Evolutionary conservation across 495 filamentous ascomycete genomes (phyloP).

Genomic region (Tuber brumale): DNA sequence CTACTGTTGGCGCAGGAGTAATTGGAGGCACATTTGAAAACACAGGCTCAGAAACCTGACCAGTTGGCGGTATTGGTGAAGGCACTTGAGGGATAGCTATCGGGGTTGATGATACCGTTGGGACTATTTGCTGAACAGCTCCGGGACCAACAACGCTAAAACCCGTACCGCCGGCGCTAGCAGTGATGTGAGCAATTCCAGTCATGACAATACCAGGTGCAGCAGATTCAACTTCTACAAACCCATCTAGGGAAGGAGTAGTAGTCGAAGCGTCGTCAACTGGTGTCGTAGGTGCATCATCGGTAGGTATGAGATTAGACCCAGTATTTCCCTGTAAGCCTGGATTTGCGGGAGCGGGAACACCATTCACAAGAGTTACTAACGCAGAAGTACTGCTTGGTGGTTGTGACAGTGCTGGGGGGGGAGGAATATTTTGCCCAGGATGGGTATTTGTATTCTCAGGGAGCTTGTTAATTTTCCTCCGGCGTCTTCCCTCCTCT

Average conservation of each 20-base stretch:
- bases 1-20: conserved; percentile 8
- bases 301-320: conserved; percentile 1
- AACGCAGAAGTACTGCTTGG: conserved; percentile 9
- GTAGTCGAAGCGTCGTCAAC: conserved; percentile 6
- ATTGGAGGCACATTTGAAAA: conserved; percentile 13
- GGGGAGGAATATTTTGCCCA: background rate
- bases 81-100: conserved; percentile 2
- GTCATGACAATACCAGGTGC: conserved; percentile 16
- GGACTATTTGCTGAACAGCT: conserved; percentile 26
- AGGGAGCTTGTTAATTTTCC: conserved; percentile 15
- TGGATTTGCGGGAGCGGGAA: conserved; percentile 18
- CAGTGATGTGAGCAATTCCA: conserved; percentile 17
- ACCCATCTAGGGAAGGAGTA: background rate
- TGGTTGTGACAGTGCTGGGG: background rate
- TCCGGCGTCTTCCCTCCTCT: conserved; percentile 22
- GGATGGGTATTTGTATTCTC: conserved; percentile 7
- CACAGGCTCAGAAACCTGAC: conserved; percentile 8
- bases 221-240: conserved; percentile 29
- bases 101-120: conserved; percentile 4
- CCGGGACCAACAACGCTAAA: conserved; percentile 30
- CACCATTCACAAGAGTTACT: conserved; percentile 18
- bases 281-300: conserved; percentile 20
- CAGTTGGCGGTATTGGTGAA: background rate
- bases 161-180: background rate
- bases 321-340: conserved; percentile 17